Percentiles rank a stretch among this genome's conserved stretches.
Conservation (phyloP, 192 early-diverging fungal genomes). For the Entrophospora sp. region DNA sequence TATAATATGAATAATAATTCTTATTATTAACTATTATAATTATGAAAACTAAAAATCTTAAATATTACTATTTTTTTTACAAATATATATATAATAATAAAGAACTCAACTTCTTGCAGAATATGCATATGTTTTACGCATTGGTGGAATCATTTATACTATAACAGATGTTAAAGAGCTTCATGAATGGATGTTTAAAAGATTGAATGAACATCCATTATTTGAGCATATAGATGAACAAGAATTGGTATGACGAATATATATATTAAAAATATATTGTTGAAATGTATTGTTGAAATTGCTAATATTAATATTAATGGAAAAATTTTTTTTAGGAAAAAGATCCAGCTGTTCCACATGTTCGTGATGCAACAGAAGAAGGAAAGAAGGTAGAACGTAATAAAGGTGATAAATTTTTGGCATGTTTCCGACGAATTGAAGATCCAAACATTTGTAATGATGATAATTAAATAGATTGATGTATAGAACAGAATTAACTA, state of each 20-base stretch:
- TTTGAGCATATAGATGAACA: constrained; percentile 78
- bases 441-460: too few relatives aligned
- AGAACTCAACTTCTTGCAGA: constrained; percentile 67
- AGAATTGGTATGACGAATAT: constrained; percentile 45
- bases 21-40: too few relatives aligned
- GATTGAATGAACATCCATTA: constrained; percentile 87
- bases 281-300: not conserved
- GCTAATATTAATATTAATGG: not conserved
- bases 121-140: constrained; percentile 90
- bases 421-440: constrained; percentile 69
- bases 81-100: not conserved
- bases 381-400: constrained; percentile 97
- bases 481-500: too few relatives aligned
- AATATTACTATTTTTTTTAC: too few relatives aligned
- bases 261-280: not conserved
- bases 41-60: too few relatives aligned
- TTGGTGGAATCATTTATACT: constrained; percentile 90
- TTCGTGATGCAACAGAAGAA: constrained; percentile 89
- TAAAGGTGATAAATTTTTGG: constrained; percentile 89
- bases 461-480: too few relatives aligned
- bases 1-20: too few relatives aligned
- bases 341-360: constrained; percentile 81
- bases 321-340: constrained; percentile 33
- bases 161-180: constrained; percentile 92
- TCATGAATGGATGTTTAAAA: constrained; percentile 93